These are phyloP conservation scores for Trichophaea hybrida DNA, from an alignment of 2,329 filamentous ascomycete species.

Conservation along the genomic window DNA sequence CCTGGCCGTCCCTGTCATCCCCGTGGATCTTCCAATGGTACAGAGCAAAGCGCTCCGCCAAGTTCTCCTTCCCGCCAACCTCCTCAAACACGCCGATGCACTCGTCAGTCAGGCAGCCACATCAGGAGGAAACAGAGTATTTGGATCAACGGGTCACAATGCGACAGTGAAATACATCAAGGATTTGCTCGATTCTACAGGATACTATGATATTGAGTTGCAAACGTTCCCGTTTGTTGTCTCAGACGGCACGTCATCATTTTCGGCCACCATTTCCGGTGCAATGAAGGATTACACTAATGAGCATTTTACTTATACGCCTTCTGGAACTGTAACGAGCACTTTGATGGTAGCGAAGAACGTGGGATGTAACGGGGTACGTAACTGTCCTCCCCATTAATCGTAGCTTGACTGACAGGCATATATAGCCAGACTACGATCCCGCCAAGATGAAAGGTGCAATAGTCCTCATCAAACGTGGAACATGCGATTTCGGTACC, in stretches of 20 bases:
- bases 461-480: constrained; percentile 47
- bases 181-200: constrained; percentile 11
- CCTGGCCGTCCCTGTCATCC: background rate
- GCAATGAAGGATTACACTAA: constrained; percentile 9
- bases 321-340: constrained; percentile 34
- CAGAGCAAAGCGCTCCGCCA: constrained; percentile 32
- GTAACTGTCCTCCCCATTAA: background rate
- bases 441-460: constrained; percentile 31
- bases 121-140: constrained; percentile 11
- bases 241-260: constrained; percentile 8
- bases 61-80: constrained; percentile 32
- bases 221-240: constrained; percentile 18
- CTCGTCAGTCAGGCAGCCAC: constrained; percentile 34
- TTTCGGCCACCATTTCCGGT: background rate
- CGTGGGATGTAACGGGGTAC: constrained; percentile 37
- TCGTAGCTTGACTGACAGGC: background rate
- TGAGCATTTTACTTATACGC: constrained; percentile 37
- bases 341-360: constrained; percentile 38
- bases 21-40: background rate
- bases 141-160: constrained; percentile 20
- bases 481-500: constrained; percentile 43
- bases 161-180: constrained; percentile 20
- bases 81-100: constrained; percentile 35
- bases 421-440: background rate
- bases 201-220: constrained; percentile 19